Evolutionary conservation across 495 filamentous ascomycete genomes (phyloP).

Genomic region (Zalerion maritima): DNA sequence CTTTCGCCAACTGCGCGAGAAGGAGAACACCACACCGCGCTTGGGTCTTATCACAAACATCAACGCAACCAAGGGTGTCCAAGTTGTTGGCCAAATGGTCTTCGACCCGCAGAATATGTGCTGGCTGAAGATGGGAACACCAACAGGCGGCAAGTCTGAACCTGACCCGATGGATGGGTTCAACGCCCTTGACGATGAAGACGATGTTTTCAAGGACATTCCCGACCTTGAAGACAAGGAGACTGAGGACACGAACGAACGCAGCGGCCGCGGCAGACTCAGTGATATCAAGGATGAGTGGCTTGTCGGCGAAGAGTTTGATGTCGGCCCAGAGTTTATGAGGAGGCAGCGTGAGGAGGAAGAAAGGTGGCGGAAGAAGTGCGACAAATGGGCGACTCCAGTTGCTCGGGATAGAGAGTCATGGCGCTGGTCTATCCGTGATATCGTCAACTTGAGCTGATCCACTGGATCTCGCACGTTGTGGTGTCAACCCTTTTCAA

Average conservation of each 20-base stretch:
- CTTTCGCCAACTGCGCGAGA: conserved; percentile 31
- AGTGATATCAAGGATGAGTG: conserved; percentile 57
- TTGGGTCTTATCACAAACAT: conserved; percentile 92
- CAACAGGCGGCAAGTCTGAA: conserved; percentile 19
- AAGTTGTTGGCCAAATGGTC: conserved; percentile 89
- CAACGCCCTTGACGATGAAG: conserved; percentile 55
- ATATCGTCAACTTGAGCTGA: conserved; percentile 23
- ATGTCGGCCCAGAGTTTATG: conserved; percentile 91
- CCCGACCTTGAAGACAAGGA: conserved; percentile 36
- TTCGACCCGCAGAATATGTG: conserved; percentile 95
- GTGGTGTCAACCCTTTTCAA: too few species aligned
- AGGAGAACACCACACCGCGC: conserved; percentile 47
- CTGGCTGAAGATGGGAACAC: conserved; percentile 61
- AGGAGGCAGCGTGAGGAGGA: conserved; percentile 81
- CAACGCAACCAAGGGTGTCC: conserved; percentile 57
- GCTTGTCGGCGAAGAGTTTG: conserved; percentile 89
- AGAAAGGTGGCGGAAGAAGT: conserved; percentile 73
- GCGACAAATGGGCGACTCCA: conserved; percentile 54
- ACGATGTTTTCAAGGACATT: conserved; percentile 40
- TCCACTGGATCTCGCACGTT: too few species aligned
- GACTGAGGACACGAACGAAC: conserved; percentile 24
- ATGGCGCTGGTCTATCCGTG: conserved; percentile 35
- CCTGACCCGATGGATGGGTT: conserved; percentile 55
- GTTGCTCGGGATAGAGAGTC: conserved; percentile 23
- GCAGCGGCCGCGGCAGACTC: conserved; percentile 20